These are phyloP conservation scores for Striga asiatica DNA, from an alignment of 257 asterid species.

Conservation along the genomic window DNA sequence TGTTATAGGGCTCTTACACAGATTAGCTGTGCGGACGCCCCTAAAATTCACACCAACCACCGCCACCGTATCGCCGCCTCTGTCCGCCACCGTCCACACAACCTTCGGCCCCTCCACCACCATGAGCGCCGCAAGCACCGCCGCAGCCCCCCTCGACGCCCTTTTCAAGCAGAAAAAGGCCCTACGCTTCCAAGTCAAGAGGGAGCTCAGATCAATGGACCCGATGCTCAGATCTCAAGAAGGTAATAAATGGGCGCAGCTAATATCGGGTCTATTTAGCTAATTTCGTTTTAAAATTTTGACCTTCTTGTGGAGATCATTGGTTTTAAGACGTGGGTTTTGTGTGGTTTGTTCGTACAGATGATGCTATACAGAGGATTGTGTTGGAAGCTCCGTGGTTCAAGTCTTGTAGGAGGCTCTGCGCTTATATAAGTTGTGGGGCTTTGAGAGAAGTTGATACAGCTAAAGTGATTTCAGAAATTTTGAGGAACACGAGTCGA, in stretches of 20 bases:
- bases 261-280: neutral
- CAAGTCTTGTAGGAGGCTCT: slow-evolving; percentile 60
- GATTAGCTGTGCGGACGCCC: slow-evolving; percentile 20
- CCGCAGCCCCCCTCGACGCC: slow-evolving; percentile 30
- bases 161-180: slow-evolving; percentile 61
- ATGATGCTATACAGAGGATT: slow-evolving; percentile 63
- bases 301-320: neutral
- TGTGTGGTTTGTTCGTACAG: slow-evolving; percentile 28
- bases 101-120: slow-evolving; percentile 21
- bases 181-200: slow-evolving; percentile 55
- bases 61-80: slow-evolving; percentile 22
- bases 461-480: slow-evolving; percentile 37
- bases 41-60: slow-evolving; percentile 16
- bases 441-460: slow-evolving; percentile 93
- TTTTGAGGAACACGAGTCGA: slow-evolving; percentile 31
- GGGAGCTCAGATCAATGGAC: slow-evolving; percentile 80
- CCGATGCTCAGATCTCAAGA: slow-evolving; percentile 58
- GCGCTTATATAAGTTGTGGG: slow-evolving; percentile 84
- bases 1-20: slow-evolving; percentile 17
- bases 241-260: slow-evolving; percentile 28
- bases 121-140: slow-evolving; percentile 39
- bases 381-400: slow-evolving; percentile 92
- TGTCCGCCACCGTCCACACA: slow-evolving; percentile 7
- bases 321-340: slow-evolving; percentile 14
- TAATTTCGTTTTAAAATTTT: neutral